Evolutionary conservation across 2,329 filamentous ascomycete species (phyloP).

Genomic region (Hypoxylon sp.): DNA sequence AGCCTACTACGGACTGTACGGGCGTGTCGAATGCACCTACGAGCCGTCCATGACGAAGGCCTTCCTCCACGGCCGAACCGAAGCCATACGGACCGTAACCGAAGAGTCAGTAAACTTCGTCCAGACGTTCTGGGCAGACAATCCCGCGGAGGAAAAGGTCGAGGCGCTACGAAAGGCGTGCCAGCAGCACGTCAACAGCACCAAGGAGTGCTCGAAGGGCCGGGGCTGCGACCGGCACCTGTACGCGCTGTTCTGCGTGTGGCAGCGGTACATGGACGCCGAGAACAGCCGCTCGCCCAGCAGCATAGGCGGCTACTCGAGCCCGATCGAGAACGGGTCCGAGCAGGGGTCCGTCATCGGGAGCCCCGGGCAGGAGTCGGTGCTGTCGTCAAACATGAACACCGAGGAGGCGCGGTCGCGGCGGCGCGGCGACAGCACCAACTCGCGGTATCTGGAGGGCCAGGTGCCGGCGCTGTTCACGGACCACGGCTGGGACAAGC

Average conservation of each 20-base stretch:
- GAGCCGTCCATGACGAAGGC: slow-evolving; percentile 98
- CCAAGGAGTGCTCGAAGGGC: slow-evolving; percentile 87
- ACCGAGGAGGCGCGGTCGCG: slow-evolving; percentile 52
- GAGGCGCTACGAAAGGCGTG: slow-evolving; percentile 87
- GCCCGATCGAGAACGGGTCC: slow-evolving; percentile 64
- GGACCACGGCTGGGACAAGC: slow-evolving; percentile 91
- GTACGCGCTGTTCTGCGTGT: slow-evolving; percentile 93
- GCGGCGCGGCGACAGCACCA: slow-evolving; percentile 66
- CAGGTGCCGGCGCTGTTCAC: slow-evolving; percentile 83
- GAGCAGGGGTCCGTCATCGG: slow-evolving; percentile 60
- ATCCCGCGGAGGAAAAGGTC: slow-evolving; percentile 83
- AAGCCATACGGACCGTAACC: slow-evolving; percentile 89
- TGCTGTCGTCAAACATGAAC: slow-evolving; percentile 58
- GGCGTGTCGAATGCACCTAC: slow-evolving; percentile 92
- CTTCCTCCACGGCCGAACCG: slow-evolving; percentile 92
- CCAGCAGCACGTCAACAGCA: slow-evolving; percentile 82
- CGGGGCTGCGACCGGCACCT: slow-evolving; percentile 93
- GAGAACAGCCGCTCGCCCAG: slow-evolving; percentile 67
- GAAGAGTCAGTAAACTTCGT: slow-evolving; percentile 88
- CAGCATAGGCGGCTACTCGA: slow-evolving; percentile 73
- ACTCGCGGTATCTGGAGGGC: slow-evolving; percentile 60
- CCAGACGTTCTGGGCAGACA: slow-evolving; percentile 93
- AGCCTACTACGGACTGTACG: slow-evolving; percentile 96
- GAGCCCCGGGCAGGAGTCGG: slow-evolving; percentile 66
- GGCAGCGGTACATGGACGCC: slow-evolving; percentile 89